Base-by-base conservation (phyloP, 2,329 filamentous ascomycete genomes). In the Cordyceps cicadae region DNA sequence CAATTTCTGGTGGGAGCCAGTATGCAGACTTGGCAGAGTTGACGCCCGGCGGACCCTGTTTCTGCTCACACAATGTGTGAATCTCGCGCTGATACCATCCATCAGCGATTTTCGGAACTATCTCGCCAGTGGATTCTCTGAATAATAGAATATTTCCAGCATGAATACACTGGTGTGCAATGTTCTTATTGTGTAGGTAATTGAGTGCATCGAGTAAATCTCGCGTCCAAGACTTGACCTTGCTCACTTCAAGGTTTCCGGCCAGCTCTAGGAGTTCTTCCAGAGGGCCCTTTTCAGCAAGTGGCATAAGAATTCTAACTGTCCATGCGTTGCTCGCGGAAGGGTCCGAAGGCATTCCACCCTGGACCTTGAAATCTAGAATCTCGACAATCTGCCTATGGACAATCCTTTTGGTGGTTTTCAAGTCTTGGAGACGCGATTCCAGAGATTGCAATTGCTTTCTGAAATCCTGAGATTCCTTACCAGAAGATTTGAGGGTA, bases 181-280 rank as follows among this genome's bases (percentile, higher is more conserved):
- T 81, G 21, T 91, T 91, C 69, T 89, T 87, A 65, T 88, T 87
- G 73, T 97, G 93, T 57, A 96, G 84, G 70, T 88, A 96, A 62
- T 91, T 89, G 32, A 99, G 77, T 0, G 88, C 94, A 74, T 97
- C 91, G 29, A 99, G 82, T 19, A 99, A 79, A 68, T 96, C 91
- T 62, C 92, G 86, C n/a, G 91, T 94, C 88, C 92, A 97, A 26
- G 90, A 87, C 58, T 92, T 87, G 50, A 92, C 87, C 70, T 87
- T 92, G 64, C 84, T 83, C 56, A 89, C 82, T 48, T 88, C 84
- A 55, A 97, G 77, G 34, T 83, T 83, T 5, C 89, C 90, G 48
- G 91, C 85, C 63, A 93, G 83, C 61, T 93, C 88, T 34, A 99
- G 79, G 21, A 95, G 79, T 67, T 96, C 91, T 32, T 87, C 84